phyloP scores from a whole-genome alignment of 139 green algal genomes.

The Desmodesmus armatus region DNA sequence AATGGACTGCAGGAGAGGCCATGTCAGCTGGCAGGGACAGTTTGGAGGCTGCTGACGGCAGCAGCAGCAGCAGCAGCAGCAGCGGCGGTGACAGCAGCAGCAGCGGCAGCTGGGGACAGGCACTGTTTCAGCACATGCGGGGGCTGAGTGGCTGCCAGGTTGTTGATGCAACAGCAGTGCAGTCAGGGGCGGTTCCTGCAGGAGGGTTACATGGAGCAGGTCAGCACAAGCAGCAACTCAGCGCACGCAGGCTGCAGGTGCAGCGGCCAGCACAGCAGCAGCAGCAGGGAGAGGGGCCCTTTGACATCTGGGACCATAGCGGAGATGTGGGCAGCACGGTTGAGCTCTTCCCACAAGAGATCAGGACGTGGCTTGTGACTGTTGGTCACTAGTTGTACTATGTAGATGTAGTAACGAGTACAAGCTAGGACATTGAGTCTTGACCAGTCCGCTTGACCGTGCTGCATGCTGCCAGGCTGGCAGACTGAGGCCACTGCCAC shows the following conservation, averaged over 20 bases:
- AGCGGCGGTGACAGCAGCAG: neutral
- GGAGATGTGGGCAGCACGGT: conserved; percentile 28
- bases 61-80: neutral
- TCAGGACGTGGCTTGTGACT: conserved; percentile 62
- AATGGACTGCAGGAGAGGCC: neutral
- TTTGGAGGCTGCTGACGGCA: neutral
- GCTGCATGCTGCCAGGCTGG: neutral
- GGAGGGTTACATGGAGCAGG: neutral
- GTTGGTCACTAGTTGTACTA: neutral
- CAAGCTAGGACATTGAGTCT: neutral
- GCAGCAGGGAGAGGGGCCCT: neutral
- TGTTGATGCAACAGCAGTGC: too few species aligned
- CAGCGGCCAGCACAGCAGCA: too few species aligned
- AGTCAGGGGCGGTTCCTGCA: neutral
- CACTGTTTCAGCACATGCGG: too few species aligned
- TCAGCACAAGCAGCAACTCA: too few species aligned
- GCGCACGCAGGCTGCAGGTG: neutral
- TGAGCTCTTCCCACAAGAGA: conserved; percentile 68
- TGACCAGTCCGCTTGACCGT: neutral
- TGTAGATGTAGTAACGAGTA: neutral
- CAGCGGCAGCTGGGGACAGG: too few species aligned
- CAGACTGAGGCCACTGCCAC: neutral
- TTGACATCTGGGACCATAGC: neutral
- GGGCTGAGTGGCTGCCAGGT: too few species aligned
- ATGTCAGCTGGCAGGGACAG: neutral